phyloP scores from a whole-genome alignment of 805 yeast genomes.

The Teunomyces stri region DNA sequence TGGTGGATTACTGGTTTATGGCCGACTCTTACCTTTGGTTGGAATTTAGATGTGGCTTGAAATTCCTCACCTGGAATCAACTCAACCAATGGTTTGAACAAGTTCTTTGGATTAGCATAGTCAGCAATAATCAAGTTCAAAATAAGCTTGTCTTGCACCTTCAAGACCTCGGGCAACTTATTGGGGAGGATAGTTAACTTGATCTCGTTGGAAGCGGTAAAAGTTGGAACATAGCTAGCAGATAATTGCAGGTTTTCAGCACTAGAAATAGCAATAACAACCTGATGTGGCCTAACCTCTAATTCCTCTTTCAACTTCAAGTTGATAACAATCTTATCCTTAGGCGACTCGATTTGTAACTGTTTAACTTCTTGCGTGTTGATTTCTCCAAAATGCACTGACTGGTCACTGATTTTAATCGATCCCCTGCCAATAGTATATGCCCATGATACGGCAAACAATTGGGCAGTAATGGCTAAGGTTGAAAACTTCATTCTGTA shows the following conservation, averaged over 20 bases:
- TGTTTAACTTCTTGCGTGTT: conserved; percentile 29
- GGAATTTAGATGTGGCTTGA: conserved; percentile 20
- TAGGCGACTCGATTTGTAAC: conserved; percentile 27
- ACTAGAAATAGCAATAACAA: conserved; percentile 28
- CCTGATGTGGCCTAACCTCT: conserved; percentile 32
- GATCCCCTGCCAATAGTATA: conserved; percentile 29
- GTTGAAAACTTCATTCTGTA: conserved; percentile 20
- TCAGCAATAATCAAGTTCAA: conserved; percentile 34
- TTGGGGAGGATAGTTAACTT: conserved; percentile 23
- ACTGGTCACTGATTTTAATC: conserved; percentile 23
- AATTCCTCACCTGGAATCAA: conserved; percentile 29
- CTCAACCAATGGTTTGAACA: conserved; percentile 27
- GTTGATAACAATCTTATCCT: conserved; percentile 29
- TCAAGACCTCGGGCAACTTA: conserved; percentile 36
- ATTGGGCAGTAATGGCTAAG: conserved; percentile 16
- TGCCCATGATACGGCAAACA: conserved; percentile 23
- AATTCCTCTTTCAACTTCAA: conserved; percentile 21
- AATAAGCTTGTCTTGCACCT: conserved; percentile 28
- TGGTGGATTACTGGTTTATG: conserved; percentile 62
- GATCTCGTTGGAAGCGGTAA: conserved; percentile 17
- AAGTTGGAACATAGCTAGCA: conserved; percentile 30
- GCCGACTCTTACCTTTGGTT: conserved; percentile 38
- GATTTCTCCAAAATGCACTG: conserved; percentile 28
- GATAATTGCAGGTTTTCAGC: conserved; percentile 28
- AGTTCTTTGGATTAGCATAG: conserved; percentile 15